phyloP scores from a whole-genome alignment of 2,329 filamentous ascomycete species.

The Fusarium sp. region DNA sequence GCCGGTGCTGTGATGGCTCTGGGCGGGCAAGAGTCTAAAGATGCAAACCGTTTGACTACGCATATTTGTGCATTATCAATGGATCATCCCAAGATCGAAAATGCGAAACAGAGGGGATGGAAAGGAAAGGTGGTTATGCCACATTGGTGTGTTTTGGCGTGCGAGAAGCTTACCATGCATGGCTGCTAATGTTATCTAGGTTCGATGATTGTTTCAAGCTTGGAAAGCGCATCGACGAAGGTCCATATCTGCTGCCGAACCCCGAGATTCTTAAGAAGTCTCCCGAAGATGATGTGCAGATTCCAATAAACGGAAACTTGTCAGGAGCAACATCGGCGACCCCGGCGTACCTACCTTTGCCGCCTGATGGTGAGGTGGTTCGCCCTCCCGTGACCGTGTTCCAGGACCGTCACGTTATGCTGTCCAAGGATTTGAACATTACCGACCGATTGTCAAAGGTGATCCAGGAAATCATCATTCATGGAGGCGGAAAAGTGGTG shows the following conservation, averaged over 20 bases:
- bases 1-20: conserved; percentile 89
- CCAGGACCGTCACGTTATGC: conserved; percentile 77
- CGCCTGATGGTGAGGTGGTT: conserved; percentile 55
- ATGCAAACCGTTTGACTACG: conserved; percentile 79
- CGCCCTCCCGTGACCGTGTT: conserved; percentile 77
- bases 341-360: conserved; percentile 57
- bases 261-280: conserved; percentile 79
- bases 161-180: not conserved
- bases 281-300: conserved; percentile 66
- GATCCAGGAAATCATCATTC: conserved; percentile 75
- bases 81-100: conserved; percentile 76
- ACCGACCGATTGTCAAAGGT: conserved; percentile 73
- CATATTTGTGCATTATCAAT: conserved; percentile 87
- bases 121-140: conserved; percentile 88
- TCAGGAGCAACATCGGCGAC: conserved; percentile 71
- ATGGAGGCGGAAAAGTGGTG: conserved; percentile 77
- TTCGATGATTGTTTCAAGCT: conserved; percentile 97
- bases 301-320: conserved; percentile 70
- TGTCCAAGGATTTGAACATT: conserved; percentile 80
- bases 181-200: conserved; percentile 59
- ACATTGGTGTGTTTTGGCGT: conserved; percentile 74
- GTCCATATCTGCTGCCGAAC: conserved; percentile 85
- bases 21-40: conserved; percentile 82
- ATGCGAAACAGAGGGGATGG: conserved; percentile 72
- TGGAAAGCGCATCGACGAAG: conserved; percentile 89